Base-by-base conservation (phyloP, 768 basidiomycete genomes). In the Rhodocollybia butyracea region DNA sequence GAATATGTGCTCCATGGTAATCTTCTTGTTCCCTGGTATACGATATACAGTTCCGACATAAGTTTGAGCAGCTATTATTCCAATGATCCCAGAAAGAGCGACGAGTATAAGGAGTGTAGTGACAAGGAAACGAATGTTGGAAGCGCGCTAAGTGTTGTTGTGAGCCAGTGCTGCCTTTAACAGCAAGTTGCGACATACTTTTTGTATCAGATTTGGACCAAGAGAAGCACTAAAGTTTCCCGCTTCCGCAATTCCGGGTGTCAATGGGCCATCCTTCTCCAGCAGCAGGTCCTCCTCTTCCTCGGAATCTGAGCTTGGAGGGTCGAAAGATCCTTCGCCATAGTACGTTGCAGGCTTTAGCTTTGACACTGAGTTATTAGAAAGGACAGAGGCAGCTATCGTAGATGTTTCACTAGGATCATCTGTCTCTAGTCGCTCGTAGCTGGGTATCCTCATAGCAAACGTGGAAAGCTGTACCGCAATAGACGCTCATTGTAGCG, bases 1-100 rank as follows among this genome's bases (percentile, higher is more conserved):
- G 74, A 93, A 94, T 48, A 97, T 69, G 66, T 94, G 88, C 65
- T 98, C 92, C 79, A 98, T 84, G 3, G 87, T 88, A 29, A 98
- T 76, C 60, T 82, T 89, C 56, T 75, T 76, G 32, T 68, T 76
- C 2, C 91, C 89, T 26, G 76, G 75, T 5, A 75, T 63, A 63
- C 70, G 74, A 67, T 79, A 79, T 7, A 78, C 63, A 54, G 77
- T 71, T 19, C 86, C 82, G 24, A 77, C 76, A 72, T 92, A 97
- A 2, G 83, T 77, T 47, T 78, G 74, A 1, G 91, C 94, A 12
- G 93, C 88, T 59, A 94, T 78, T 12, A 89, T 72, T 2, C 93
- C 94, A 57, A 97, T 86, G 27, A 84, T 65, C 0, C 74, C 79
- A 2, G 92, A 84, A 41, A 90, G 59, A 27, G 64, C 59, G 42